Evolutionary conservation across 805 yeast genomes (phyloP).

Genomic region (Candida fluviatilis): DNA sequence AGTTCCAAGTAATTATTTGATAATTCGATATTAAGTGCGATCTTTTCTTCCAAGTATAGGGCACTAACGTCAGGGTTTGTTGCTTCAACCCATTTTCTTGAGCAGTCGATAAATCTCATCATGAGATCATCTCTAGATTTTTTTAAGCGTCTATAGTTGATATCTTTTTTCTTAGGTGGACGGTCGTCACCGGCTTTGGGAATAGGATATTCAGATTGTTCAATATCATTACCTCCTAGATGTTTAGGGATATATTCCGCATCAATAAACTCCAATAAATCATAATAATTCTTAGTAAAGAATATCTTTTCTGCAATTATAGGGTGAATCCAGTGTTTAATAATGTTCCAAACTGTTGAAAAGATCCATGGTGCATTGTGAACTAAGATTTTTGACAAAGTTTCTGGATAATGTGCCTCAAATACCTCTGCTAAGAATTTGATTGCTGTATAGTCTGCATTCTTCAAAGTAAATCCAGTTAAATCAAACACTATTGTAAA

Average conservation of each 20-base stretch:
- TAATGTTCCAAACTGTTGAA: constrained; percentile 87
- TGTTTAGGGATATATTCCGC: constrained; percentile 56
- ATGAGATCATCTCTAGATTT: constrained; percentile 52
- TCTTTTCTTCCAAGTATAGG: constrained; percentile 48
- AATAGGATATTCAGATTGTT: constrained; percentile 55
- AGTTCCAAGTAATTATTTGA: constrained; percentile 58
- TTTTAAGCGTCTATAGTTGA: constrained; percentile 35
- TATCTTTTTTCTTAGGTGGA: constrained; percentile 23
- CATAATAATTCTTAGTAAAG: constrained; percentile 68
- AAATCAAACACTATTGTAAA: constrained; percentile 73
- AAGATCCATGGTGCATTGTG: constrained; percentile 97
- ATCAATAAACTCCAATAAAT: constrained; percentile 60
- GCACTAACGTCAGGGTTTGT: constrained; percentile 46
- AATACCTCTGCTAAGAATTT: constrained; percentile 83
- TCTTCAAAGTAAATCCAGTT: constrained; percentile 74
- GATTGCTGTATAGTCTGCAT: constrained; percentile 89
- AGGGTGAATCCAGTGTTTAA: constrained; percentile 93
- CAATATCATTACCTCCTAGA: constrained; percentile 68
- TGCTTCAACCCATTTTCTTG: constrained; percentile 74
- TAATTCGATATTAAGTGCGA: constrained; percentile 47
- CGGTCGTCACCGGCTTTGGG: constrained; percentile 44
- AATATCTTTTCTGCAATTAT: constrained; percentile 87
- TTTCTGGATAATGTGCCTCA: constrained; percentile 95
- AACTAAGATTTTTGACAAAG: constrained; percentile 73
- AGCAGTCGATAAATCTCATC: constrained; percentile 53